A percentile compares a stretch with the other conserved stretches of the same genome.
These are phyloP conservation scores for Vicia villosa DNA, from an alignment of 306 rosid species.

Conservation along the genomic window DNA sequence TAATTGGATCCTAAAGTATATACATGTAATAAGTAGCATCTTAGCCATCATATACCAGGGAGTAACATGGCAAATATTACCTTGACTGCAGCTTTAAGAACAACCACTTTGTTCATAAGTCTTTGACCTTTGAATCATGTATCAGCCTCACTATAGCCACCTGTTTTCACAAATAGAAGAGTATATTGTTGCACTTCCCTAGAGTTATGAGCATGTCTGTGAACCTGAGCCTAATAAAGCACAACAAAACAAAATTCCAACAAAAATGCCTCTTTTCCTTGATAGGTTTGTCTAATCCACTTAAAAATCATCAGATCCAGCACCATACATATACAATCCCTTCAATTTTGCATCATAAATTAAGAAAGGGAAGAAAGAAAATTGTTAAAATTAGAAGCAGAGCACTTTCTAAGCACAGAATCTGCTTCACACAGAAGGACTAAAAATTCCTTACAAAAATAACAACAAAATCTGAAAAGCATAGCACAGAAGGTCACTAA, in stretches of 20 bases:
- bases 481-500: too few species aligned
- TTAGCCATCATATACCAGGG: too few species aligned
- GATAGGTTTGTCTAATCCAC: neutral
- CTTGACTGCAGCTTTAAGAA: conserved; percentile 77
- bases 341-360: too few species aligned
- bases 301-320: neutral
- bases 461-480: too few species aligned
- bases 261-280: conserved; percentile 15
- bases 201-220: conserved; percentile 85
- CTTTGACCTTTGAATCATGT: conserved; percentile 82
- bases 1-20: too few species aligned
- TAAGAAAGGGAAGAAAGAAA: too few species aligned
- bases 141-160: conserved; percentile 95
- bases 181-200: conserved; percentile 99
- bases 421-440: too few species aligned
- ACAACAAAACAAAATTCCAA: conserved; percentile 1
- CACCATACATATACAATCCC: too few species aligned
- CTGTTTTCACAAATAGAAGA: conserved; percentile 90
- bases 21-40: too few species aligned
- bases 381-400: too few species aligned
- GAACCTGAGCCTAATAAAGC: conserved; percentile 85
- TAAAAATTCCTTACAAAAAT: too few species aligned
- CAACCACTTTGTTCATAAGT: conserved; percentile 80
- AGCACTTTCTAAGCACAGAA: too few species aligned
- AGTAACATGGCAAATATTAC: conserved; percentile 25